A percentile compares a stretch with the other conserved stretches of the same genome.
Conservation (phyloP, 1,284 basidiomycete species). For the Puccinia polysora region DNA sequence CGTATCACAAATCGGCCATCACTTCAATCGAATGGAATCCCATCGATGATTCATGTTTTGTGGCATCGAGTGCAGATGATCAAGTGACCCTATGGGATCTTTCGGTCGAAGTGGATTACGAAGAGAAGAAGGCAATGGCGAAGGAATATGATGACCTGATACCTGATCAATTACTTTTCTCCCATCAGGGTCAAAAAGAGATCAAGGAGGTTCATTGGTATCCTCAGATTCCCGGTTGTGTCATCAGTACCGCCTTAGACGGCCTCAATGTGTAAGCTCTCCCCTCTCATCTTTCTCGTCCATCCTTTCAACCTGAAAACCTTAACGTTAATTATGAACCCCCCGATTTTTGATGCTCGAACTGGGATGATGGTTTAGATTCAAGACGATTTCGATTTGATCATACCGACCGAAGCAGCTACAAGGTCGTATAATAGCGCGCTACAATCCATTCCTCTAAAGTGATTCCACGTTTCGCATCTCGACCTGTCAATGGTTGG, state of each 20-base stretch:
- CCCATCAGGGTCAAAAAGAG: conserved; percentile 93
- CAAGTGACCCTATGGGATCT: conserved; percentile 97
- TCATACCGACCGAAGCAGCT: too few relatives aligned
- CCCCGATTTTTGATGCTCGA: too few relatives aligned
- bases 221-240: conserved; percentile 82
- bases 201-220: conserved; percentile 99
- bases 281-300: neutral
- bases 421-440: too few relatives aligned
- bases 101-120: conserved; percentile 90
- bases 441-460: too few relatives aligned
- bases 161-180: conserved; percentile 88
- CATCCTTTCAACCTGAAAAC: neutral
- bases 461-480: too few relatives aligned
- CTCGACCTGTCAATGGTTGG: too few relatives aligned
- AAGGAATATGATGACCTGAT: conserved; percentile 54
- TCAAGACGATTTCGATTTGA: too few relatives aligned
- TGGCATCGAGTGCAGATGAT: conserved; percentile 87
- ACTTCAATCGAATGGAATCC: conserved; percentile 98
- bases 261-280: conserved; percentile 76
- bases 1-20: conserved; percentile 88
- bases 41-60: conserved; percentile 90
- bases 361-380: too few relatives aligned
- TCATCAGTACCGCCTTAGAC: conserved; percentile 77
- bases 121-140: conserved; percentile 63
- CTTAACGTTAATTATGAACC: too few relatives aligned